phyloP scores from a whole-genome alignment of 441 rosid species.

The Melastoma candidum region DNA sequence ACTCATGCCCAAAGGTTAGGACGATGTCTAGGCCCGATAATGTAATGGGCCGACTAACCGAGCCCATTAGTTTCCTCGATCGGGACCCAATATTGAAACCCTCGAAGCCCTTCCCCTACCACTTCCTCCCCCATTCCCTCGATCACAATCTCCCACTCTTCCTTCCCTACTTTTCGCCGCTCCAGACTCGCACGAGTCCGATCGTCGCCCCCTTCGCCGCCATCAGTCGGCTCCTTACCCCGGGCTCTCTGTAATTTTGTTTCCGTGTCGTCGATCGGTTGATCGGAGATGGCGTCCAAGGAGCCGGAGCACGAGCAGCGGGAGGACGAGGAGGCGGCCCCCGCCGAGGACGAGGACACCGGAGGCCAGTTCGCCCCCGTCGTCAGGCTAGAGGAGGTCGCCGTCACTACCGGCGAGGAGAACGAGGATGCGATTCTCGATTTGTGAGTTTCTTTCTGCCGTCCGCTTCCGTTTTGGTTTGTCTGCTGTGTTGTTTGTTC shows the following conservation, averaged over 20 bases:
- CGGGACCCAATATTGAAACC: too few relatives aligned
- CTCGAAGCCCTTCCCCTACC: too few relatives aligned
- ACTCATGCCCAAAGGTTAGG: too few relatives aligned
- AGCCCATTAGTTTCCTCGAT: too few relatives aligned
- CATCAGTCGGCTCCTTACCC: background rate
- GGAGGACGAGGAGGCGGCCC: conserved; percentile 58
- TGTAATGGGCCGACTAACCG: too few relatives aligned
- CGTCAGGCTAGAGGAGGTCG: conserved; percentile 75
- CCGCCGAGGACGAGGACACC: conserved; percentile 88
- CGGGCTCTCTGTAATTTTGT: background rate
- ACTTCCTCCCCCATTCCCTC: too few relatives aligned
- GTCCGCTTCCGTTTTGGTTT: background rate
- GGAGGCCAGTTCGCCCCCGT: conserved; percentile 92
- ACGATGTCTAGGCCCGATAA: too few relatives aligned
- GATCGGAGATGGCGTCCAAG: conserved; percentile 45
- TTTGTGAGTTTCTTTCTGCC: conserved; percentile 31
- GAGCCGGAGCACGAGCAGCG: conserved; percentile 44
- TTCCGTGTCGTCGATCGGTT: background rate
- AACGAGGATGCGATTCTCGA: conserved; percentile 76
- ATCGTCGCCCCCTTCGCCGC: too few relatives aligned
- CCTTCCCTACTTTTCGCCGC: too few relatives aligned
- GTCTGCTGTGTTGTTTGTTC: background rate
- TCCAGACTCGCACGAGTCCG: too few relatives aligned
- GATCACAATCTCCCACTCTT: too few relatives aligned
- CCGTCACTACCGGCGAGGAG: conserved; percentile 85